phyloP scores from a whole-genome alignment of 768 basidiomycete species.

The Psilocybe subaeruginosa region DNA sequence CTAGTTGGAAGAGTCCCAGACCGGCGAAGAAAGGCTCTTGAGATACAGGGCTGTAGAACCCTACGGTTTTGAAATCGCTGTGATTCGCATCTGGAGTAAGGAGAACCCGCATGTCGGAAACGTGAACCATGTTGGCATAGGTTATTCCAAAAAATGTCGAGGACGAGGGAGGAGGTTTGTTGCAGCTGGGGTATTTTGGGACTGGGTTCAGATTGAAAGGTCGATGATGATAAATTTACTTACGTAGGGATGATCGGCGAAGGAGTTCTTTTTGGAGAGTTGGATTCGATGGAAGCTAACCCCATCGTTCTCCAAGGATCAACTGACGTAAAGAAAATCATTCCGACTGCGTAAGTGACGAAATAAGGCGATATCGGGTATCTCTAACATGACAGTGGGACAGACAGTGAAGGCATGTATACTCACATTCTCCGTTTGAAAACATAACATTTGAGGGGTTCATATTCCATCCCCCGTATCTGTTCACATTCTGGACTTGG shows the following conservation, averaged over 20 bases:
- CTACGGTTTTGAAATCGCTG: conserved; percentile 48
- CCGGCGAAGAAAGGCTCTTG: conserved; percentile 50
- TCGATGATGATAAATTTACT: conserved; percentile 7
- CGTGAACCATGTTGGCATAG: conserved; percentile 51
- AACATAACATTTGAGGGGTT: conserved; percentile 49
- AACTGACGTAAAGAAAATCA: conserved; percentile 27
- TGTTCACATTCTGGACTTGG: conserved; percentile 46
- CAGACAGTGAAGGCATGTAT: neutral
- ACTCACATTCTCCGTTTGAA: conserved; percentile 52
- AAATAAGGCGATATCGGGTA: neutral
- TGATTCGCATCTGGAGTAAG: conserved; percentile 51
- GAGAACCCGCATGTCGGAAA: conserved; percentile 50
- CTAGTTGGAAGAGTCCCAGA: conserved; percentile 47
- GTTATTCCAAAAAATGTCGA: conserved; percentile 50
- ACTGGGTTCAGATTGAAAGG: neutral
- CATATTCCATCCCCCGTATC: conserved; percentile 58
- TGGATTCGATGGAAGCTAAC: conserved; percentile 48
- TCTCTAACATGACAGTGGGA: neutral
- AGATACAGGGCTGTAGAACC: conserved; percentile 51
- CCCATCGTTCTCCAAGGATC: conserved; percentile 58
- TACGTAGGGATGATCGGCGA: conserved; percentile 41
- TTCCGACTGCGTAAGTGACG: neutral
- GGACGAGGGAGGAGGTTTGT: conserved; percentile 21
- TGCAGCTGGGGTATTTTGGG: conserved; percentile 33
- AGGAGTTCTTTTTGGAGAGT: conserved; percentile 45